Evolutionary conservation across 2,329 filamentous ascomycete genomes (phyloP), one percentile per base, ranked within the genome.

Genomic region (Graphilbum fragrans): DNA sequence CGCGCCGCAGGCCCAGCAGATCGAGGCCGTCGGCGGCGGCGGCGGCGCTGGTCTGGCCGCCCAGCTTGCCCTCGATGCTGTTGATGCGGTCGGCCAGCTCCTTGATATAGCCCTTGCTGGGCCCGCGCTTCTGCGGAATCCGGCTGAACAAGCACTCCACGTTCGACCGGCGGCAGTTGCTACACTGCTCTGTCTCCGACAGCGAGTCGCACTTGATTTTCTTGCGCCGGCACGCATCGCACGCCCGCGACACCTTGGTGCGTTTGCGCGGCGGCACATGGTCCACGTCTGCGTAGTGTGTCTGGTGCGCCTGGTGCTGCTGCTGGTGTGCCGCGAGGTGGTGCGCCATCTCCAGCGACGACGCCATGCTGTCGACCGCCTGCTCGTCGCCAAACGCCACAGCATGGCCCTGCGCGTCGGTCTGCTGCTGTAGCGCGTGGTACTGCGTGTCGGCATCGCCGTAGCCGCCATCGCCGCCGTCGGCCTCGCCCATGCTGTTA

Each of bases 21-120:
- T 43, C 43, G 7, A 47, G 40, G 57, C 52, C 7, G 69, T 63
- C 8, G 72, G 62, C 22, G 39, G 22, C 12, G 25, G 34, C 34
- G 11, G 18, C n/a, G 23, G n/a, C n/a, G n/a, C n/a, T n/a, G n/a
- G n/a, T n/a, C 18, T 74, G 70, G 9, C 64, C 67, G 33, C 71
- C 73, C 43, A 92, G 76, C 55, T 86, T 83, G 49, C 80, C 82
- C 56, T 94, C 87, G 36, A 94, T 80, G 35, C 75, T 80, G 52
- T 88, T 79, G 45, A 94, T 77, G 21, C 87, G 72, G 55, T 94
- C 86, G 20, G 86, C 86, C 19, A 94, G 72, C 58, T 94, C 86
- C 57, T 93, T 94, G 58, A 94, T 94, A 53, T 70, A 85, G 71
- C 87, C 87, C 72, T 94, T 94, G 55, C 82, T 92, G 3, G 87